Evolutionary conservation across 805 yeast genomes (phyloP).

Genomic region (Blastobotrys parvus): DNA sequence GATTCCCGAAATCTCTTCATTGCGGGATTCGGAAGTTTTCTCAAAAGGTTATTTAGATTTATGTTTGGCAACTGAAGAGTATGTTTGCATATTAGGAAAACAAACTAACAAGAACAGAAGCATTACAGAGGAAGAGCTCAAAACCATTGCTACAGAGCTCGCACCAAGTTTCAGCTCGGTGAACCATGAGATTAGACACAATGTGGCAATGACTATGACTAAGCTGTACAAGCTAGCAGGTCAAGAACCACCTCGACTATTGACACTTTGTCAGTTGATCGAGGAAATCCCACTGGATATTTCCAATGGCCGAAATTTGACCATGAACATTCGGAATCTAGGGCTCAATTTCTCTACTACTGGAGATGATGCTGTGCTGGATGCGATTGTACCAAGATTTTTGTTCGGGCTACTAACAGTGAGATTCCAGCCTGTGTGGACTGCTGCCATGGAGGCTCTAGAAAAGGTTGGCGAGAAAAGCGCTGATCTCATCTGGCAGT

Average conservation of each 20-base stretch:
- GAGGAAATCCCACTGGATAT: constrained; percentile 70
- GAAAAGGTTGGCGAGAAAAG: constrained; percentile 36
- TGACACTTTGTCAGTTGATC: constrained; percentile 31
- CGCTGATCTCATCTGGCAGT: constrained; percentile 47
- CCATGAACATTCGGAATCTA: constrained; percentile 55
- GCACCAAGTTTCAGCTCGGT: constrained; percentile 30
- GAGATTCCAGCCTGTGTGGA: constrained; percentile 81
- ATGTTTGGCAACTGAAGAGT: background rate
- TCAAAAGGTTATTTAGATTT: constrained; percentile 4
- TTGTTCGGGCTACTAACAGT: constrained; percentile 65
- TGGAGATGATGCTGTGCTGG: constrained; percentile 21
- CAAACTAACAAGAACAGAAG: background rate
- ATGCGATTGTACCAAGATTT: constrained; percentile 37
- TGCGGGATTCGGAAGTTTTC: constrained; percentile 3
- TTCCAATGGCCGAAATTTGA: constrained; percentile 64
- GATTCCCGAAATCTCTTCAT: background rate
- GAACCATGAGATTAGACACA: constrained; percentile 39
- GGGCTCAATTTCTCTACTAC: constrained; percentile 35
- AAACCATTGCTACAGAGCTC: background rate
- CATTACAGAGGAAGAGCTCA: background rate
- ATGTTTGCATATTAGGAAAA: background rate
- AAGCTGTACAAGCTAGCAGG: constrained; percentile 6
- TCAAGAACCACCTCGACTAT: constrained; percentile 9
- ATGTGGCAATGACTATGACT: constrained; percentile 35
- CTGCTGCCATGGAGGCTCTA: constrained; percentile 56